phyloP scores from a whole-genome alignment of 495 filamentous ascomycete species.

The Xylaria bambusicola region DNA sequence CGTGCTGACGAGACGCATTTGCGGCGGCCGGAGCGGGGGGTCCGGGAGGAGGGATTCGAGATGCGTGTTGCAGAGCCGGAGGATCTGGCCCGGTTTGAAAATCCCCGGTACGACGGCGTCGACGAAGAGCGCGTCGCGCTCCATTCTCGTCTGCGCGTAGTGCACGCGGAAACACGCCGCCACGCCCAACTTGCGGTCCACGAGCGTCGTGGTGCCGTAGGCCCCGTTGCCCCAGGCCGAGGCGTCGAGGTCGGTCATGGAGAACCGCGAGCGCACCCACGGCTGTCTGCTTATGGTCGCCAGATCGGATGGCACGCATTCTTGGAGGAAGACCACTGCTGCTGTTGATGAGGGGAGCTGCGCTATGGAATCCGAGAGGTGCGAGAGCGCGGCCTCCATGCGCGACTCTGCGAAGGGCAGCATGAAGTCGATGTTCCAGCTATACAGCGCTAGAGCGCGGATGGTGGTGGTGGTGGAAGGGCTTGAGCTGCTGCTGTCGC shows the following conservation, averaged over 20 bases:
- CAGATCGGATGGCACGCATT: conserved; percentile 49
- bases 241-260: conserved; percentile 46
- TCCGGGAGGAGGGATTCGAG: conserved; percentile 52
- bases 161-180: conserved; percentile 47
- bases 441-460: conserved; percentile 27
- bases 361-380: conserved; percentile 37
- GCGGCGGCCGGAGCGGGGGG: conserved; percentile 45
- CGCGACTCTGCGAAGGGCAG: conserved; percentile 35
- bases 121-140: conserved; percentile 54
- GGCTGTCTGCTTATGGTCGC: conserved; percentile 33
- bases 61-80: conserved; percentile 57
- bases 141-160: conserved; percentile 44
- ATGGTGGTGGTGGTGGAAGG: too few relatives aligned
- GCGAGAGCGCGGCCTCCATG: conserved; percentile 46
- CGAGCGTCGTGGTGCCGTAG: conserved; percentile 56
- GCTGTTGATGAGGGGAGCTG: conserved; percentile 16
- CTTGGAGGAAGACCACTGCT: conserved; percentile 52
- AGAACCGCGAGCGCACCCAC: conserved; percentile 50
- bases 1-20: conserved; percentile 41
- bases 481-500: too few relatives aligned
- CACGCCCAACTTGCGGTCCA: conserved; percentile 46
- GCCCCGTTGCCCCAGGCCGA: conserved; percentile 31
- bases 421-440: conserved; percentile 59
- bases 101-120: conserved; percentile 39
- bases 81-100: conserved; percentile 9